These are phyloP conservation scores for Ceratopteris richardii DNA, from an alignment of 75 land plant genomes.

Conservation along the genomic window DNA sequence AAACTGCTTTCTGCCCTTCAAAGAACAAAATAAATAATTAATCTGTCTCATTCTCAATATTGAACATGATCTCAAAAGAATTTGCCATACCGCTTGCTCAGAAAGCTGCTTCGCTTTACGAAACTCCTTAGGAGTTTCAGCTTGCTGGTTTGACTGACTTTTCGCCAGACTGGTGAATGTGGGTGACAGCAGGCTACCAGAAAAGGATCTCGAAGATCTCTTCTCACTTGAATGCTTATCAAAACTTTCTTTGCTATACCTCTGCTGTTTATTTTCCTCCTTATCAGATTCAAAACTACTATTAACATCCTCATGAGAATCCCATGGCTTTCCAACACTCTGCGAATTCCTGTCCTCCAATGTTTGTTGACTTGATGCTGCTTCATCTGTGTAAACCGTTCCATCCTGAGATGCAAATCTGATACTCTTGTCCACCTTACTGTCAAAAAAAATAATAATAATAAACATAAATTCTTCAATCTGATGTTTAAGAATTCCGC, in stretches of 20 bases:
- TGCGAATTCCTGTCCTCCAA: not conserved
- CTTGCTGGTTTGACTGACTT: slow-evolving; percentile 1
- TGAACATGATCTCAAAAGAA: not conserved
- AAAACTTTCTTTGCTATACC: not conserved
- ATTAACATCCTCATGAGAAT: not conserved
- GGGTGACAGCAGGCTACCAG: slow-evolving; percentile 2
- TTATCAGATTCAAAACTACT: not conserved
- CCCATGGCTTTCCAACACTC: not conserved
- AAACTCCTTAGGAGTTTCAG: not conserved
- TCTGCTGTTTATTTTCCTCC: not conserved
- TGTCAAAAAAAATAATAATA: not conserved
- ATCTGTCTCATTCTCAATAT: not conserved
- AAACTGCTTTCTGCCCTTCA: slow-evolving; percentile 21
- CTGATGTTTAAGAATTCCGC: too few relatives aligned
- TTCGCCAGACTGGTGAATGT: slow-evolving; percentile 7
- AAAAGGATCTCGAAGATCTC: not conserved
- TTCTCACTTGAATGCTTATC: not conserved
- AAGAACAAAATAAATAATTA: not conserved
- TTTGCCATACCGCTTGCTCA: slow-evolving; percentile 1
- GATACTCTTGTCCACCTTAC: slow-evolving; percentile 12
- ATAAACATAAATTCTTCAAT: too few relatives aligned
- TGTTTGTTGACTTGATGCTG: slow-evolving; percentile 2
- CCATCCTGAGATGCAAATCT: slow-evolving; percentile 10
- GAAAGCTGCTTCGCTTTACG: not conserved
- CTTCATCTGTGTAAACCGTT: slow-evolving; percentile 8